Evolutionary conservation across 768 basidiomycete species (phyloP), one percentile per base, ranked within the genome.

Genomic region (Dioszegia aurantiaca): DNA sequence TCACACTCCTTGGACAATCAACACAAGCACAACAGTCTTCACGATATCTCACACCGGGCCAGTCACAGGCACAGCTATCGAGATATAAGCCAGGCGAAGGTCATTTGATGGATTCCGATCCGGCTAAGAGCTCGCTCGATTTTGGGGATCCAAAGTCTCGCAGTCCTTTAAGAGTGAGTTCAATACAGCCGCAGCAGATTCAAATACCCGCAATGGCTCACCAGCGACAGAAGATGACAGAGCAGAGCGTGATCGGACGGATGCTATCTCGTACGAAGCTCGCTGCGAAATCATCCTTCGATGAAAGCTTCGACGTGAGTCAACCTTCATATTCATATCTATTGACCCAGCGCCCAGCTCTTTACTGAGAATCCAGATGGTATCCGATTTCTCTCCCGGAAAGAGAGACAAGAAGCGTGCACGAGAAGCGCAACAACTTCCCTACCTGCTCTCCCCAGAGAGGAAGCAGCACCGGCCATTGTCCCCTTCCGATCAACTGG

Each of bases 191-290:
- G n/a, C n/a, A n/a, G n/a, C n/a, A n/a, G n/a, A n/a, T n/a, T n/a
- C n/a, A n/a, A n/a, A n/a, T n/a, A n/a, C n/a, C n/a, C n/a, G n/a
- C n/a, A n/a, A n/a, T n/a, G n/a, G n/a, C n/a, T n/a, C n/a, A n/a
- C n/a, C n/a, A n/a, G n/a, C n/a, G n/a, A 39, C 26, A 53, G 51
- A 53, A 53, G 23, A 53, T 53, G 17, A 26, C 51, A 53, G 51
- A 40, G 51, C 40, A 53, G 51, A 53, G 28, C 26, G 39, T 41
- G 12, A 36, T 36, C 36, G 37, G 37, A 6, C 26, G 46, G 21
- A 53, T 53, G 26, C 26, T 53, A 36, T 39, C 51, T 4, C 51
- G 51, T n/a, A 53, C 51, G 21, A 53, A 53, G 37, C 51, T 53
- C 3, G 39, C 37, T 10, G 51, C 37, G 14, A 53, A 53, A 16